These are phyloP conservation scores for Hemisphaericaspora xylanilytica DNA, from an alignment of 1,139 yeast species.

Conservation along the genomic window DNA sequence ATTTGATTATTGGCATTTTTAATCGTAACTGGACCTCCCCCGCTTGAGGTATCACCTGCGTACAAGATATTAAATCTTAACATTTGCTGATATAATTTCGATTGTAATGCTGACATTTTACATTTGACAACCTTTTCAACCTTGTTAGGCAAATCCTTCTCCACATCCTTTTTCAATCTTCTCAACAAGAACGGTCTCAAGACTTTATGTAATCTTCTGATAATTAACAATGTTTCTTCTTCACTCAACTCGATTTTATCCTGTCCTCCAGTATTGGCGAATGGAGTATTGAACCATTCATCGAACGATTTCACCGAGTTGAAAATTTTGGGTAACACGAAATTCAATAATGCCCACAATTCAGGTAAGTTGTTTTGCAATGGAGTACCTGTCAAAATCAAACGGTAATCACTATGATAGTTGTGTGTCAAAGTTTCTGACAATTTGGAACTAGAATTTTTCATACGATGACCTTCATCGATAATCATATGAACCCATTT, in stretches of 20 bases:
- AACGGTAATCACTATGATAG: slow-evolving; percentile 71
- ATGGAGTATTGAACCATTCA: slow-evolving; percentile 86
- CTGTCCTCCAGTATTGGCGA: slow-evolving; percentile 78
- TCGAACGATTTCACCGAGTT: slow-evolving; percentile 84
- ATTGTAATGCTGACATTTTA: slow-evolving; percentile 86
- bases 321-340: slow-evolving; percentile 76
- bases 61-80: slow-evolving; percentile 65
- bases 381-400: slow-evolving; percentile 86
- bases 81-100: slow-evolving; percentile 76
- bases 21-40: slow-evolving; percentile 52
- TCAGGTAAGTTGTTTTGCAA: slow-evolving; percentile 83
- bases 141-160: slow-evolving; percentile 92
- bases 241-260: slow-evolving; percentile 77
- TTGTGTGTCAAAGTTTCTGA: slow-evolving; percentile 69
- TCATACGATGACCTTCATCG: slow-evolving; percentile 90
- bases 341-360: slow-evolving; percentile 77
- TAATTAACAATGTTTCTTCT: slow-evolving; percentile 92
- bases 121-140: slow-evolving; percentile 94
- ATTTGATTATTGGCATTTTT: slow-evolving; percentile 88
- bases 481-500: slow-evolving; percentile 86
- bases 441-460: slow-evolving; percentile 71
- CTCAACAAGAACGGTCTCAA: slow-evolving; percentile 91
- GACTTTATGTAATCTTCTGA: slow-evolving; percentile 94
- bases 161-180: slow-evolving; percentile 95
- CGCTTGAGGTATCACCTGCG: slow-evolving; percentile 51